Percentiles rank a stretch among this genome's conserved stretches.
phyloP scores from a whole-genome alignment of 768 basidiomycete genomes.

The Gloeophyllum trabeum region DNA sequence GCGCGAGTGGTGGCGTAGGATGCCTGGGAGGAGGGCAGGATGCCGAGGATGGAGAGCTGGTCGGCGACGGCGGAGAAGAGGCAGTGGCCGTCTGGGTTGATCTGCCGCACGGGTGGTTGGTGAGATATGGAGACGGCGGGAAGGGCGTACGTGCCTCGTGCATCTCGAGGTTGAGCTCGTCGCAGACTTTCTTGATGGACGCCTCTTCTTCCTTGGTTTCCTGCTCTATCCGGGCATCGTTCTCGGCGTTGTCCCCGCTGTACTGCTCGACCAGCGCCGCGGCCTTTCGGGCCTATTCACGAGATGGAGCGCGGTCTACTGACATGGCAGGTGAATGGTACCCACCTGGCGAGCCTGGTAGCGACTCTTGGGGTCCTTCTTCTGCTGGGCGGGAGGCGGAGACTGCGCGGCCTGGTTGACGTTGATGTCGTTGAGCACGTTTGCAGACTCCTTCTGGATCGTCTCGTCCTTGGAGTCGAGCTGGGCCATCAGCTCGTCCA shows the following conservation, averaged over 20 bases:
- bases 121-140: background rate
- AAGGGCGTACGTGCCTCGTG: slow-evolving; percentile 37
- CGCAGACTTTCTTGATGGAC: slow-evolving; percentile 52
- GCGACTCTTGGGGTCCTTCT: slow-evolving; percentile 49
- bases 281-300: slow-evolving; percentile 56
- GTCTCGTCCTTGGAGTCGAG: slow-evolving; percentile 53
- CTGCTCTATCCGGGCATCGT: slow-evolving; percentile 44
- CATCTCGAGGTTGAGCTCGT: slow-evolving; percentile 52
- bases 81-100: slow-evolving; percentile 93
- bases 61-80: slow-evolving; percentile 92
- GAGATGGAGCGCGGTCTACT: background rate
- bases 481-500: slow-evolving; percentile 69
- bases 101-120: slow-evolving; percentile 29
- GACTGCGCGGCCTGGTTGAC: slow-evolving; percentile 17
- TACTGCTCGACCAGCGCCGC: slow-evolving; percentile 47
- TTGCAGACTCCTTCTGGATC: slow-evolving; percentile 36
- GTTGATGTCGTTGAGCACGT: slow-evolving; percentile 36
- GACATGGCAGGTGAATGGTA: no score
- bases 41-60: slow-evolving; percentile 67
- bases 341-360: slow-evolving; percentile 65
- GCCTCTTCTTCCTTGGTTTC: slow-evolving; percentile 61
- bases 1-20: slow-evolving; percentile 50
- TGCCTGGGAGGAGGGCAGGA: slow-evolving; percentile 47
- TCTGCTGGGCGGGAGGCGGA: slow-evolving; percentile 20
- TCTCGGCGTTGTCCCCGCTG: slow-evolving; percentile 41